Conservation (phyloP, 805 yeast species). For the Lipomyces orientalis region DNA sequence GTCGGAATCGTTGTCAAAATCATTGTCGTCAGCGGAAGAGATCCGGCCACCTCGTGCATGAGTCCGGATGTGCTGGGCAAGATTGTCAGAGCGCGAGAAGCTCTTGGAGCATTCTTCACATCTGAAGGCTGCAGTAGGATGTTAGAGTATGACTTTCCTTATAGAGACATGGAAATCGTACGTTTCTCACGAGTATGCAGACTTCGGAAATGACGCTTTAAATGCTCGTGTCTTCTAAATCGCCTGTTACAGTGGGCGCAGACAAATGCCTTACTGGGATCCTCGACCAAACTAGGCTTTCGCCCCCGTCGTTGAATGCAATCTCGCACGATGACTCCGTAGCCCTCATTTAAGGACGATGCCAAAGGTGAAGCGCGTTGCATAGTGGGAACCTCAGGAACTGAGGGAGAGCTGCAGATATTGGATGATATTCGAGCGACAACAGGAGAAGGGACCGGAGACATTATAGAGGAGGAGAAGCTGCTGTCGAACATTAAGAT, state of each 20-base stretch:
- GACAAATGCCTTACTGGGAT: slow-evolving; percentile 43
- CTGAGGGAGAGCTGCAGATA: slow-evolving; percentile 5
- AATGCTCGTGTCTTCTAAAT: slow-evolving; percentile 51
- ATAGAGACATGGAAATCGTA: neutral
- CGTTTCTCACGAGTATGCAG: slow-evolving; percentile 67
- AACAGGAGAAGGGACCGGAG: slow-evolving; percentile 3
- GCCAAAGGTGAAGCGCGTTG: neutral
- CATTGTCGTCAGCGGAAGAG: slow-evolving; percentile 1
- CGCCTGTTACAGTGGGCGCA: slow-evolving; percentile 48
- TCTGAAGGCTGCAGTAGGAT: slow-evolving; percentile 36
- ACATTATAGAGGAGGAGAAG: slow-evolving; percentile 8
- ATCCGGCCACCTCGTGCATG: slow-evolving; percentile 31
- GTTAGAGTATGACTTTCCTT: neutral
- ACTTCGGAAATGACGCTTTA: slow-evolving; percentile 65
- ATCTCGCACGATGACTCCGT: slow-evolving; percentile 7
- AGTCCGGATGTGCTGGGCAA: slow-evolving; percentile 45
- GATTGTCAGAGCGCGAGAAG: slow-evolving; percentile 47
- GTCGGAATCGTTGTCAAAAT: slow-evolving; percentile 6
- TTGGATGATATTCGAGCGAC: slow-evolving; percentile 13
- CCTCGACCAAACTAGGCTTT: slow-evolving; percentile 33
- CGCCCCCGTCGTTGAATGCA: slow-evolving; percentile 34
- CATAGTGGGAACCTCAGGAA: neutral
- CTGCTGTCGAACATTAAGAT: slow-evolving; percentile 5
- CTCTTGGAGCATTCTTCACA: slow-evolving; percentile 45
- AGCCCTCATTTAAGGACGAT: neutral